phyloP scores from a whole-genome alignment of 176 grass and related monocot genomes.

The Musa troglodytarum region DNA sequence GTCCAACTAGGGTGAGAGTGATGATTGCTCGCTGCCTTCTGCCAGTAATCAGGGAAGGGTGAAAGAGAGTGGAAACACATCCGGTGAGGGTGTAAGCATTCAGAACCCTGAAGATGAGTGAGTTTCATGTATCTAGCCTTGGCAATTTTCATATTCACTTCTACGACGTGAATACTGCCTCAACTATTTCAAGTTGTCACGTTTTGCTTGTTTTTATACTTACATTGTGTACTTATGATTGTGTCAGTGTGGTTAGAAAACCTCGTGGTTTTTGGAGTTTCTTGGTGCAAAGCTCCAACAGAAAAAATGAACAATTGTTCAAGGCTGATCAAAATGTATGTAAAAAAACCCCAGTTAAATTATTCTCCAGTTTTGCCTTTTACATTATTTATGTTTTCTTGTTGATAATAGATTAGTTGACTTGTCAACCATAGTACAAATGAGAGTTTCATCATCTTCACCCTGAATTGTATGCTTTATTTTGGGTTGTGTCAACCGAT shows the following conservation, averaged over 20 bases:
- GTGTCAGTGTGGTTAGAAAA: slow-evolving; percentile 47
- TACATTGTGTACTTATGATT: slow-evolving; percentile 14
- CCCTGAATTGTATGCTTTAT: not conserved
- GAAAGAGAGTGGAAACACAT: slow-evolving; percentile 15
- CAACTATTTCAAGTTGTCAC: not conserved
- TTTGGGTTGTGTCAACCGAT: not conserved
- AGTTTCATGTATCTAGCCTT: slow-evolving; percentile 13
- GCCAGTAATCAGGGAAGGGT: slow-evolving; percentile 30
- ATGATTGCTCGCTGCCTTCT: slow-evolving; percentile 34
- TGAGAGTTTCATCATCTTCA: not conserved
- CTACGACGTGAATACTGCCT: slow-evolving; percentile 11
- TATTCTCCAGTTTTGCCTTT: slow-evolving; percentile 6
- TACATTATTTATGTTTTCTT: not conserved
- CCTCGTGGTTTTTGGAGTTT: slow-evolving; percentile 46
- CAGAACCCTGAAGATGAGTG: slow-evolving; percentile 43
- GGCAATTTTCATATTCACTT: slow-evolving; percentile 18
- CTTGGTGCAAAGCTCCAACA: slow-evolving; percentile 34
- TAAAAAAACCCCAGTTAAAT: not conserved
- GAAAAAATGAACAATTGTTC: slow-evolving; percentile 30
- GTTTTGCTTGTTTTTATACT: not conserved
- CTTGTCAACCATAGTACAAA: not conserved
- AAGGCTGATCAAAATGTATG: slow-evolving; percentile 53
- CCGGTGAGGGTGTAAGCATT: slow-evolving; percentile 25
- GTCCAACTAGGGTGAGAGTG: slow-evolving; percentile 50
- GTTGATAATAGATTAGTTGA: not conserved